Evolutionary conservation across 2,329 filamentous ascomycete genomes (phyloP), one percentile per base, ranked within the genome.

Genomic region (Neofusicoccum kwambonambiense): DNA sequence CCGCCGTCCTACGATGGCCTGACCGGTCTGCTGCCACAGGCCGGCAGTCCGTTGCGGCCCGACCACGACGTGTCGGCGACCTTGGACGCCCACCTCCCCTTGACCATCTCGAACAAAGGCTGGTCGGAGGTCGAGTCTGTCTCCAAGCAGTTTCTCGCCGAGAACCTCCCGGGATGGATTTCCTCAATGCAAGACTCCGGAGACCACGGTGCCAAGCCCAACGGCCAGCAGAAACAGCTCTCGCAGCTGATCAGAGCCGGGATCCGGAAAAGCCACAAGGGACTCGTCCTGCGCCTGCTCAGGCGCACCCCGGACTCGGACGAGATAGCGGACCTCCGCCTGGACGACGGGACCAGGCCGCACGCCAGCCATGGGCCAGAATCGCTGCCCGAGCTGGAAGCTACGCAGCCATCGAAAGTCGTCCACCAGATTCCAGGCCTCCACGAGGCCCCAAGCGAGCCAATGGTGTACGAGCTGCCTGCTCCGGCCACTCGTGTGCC

Each of bases 261-360:
- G 3, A 73, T 75, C 42, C 74, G 74, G 67, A 74, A 73, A 67
- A 75, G 70, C 45, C 72, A 71, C n/a, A 74, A 70, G 35, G 73
- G 73, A 0, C 74, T 75, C 47, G 71, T 75, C 4, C 70, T 75
- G 15, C 64, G 73, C 17, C 66, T 75, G 3, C 61, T 74, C 19
- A 74, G 74, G 44, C 71, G 71, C 2, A 71, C 72, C n/a, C 19
- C 9, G 8, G 58, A 51, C 13, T 31, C n/a, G 31, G 35, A 62
- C 45, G 58, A 62, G 41, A 62, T 62, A 2, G 58, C 47, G 13
- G 58, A 62, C 7, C 34, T 62, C 13, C 58, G 58, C 6, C 19
- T 62, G 44, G 45, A 51, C 15, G 27, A 9, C 9, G 57, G 6
- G 9, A 22, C 15, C 31, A n/a, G 22, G n/a, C 51, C 51, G 7